Evolutionary conservation across 2,329 filamentous ascomycete genomes (phyloP).

Genomic region (Pyrenophora graminea): DNA sequence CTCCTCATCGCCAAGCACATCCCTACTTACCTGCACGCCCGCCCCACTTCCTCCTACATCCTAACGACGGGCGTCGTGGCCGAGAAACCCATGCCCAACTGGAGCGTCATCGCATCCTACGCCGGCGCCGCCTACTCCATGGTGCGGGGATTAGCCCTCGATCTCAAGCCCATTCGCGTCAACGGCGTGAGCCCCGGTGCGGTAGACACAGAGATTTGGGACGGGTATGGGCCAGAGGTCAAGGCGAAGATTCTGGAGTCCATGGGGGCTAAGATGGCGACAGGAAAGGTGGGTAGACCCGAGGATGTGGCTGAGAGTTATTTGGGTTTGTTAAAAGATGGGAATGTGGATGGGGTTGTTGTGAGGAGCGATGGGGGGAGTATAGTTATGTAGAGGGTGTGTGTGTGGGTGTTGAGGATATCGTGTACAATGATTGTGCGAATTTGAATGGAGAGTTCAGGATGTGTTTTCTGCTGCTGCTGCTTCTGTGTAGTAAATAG

Average conservation of each 20-base stretch:
- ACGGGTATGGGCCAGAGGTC: constrained; percentile 29
- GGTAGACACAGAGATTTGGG: constrained; percentile 53
- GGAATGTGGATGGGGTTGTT: constrained; percentile 52
- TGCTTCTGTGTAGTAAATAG: too few species aligned
- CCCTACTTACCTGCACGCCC: constrained; percentile 52
- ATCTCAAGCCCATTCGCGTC: constrained; percentile 66
- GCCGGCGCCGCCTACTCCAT: constrained; percentile 59
- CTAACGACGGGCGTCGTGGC: constrained; percentile 60
- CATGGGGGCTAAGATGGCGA: constrained; percentile 29
- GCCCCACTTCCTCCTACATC: constrained; percentile 55
- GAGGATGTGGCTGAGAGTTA: constrained; percentile 51
- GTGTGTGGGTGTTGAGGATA: too few species aligned
- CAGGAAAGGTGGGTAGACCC: constrained; percentile 31
- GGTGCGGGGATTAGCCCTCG: constrained; percentile 62
- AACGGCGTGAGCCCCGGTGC: constrained; percentile 65
- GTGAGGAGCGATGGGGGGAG: constrained; percentile 49
- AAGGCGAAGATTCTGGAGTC: constrained; percentile 28
- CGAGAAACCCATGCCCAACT: constrained; percentile 58
- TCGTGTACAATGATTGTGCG: not conserved
- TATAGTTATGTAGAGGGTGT: constrained; percentile 15
- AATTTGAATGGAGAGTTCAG: too few species aligned
- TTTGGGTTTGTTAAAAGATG: constrained; percentile 54
- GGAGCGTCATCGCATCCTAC: constrained; percentile 55
- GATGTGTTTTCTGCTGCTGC: too few species aligned
- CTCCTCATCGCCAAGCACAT: constrained; percentile 57